Evolutionary conservation across 495 filamentous ascomycete species (phyloP), one percentile per base, ranked within the genome.

Genomic region (Aspergillus haitiensis): DNA sequence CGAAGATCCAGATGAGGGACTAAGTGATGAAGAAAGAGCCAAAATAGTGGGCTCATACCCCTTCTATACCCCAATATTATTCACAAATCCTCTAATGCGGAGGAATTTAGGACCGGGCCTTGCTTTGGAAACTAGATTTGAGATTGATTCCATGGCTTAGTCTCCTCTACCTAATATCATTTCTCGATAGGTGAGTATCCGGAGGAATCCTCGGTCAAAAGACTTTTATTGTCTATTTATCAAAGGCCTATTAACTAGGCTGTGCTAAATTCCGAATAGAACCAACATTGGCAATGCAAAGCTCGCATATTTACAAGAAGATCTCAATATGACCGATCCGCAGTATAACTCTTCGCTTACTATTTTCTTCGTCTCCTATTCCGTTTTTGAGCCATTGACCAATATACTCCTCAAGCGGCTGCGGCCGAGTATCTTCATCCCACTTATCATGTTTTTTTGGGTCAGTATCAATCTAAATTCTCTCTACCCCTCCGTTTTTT

Each of bases 311-410:
- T 77, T 97, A 2, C 61, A 81, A n/a, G 70, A 77, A 11, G 82
- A 87, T 58, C 78, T 96, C 3, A 42, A 76, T 31, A 85, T 96
- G 77, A 83, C 79, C 5, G 73, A 82, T 40, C 73, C 78, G 16
- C 84, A 93, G 67, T 97, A 92, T 74, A 95, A 93, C 69, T 80
- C 81, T 9, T 78, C 86, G 5, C 81, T 97, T 1, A 87, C 88
- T 37, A 88, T 96, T 66, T 97, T 97, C 75, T 98, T 97, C 78
- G 82, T 96, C 31, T 95, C 91, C 18, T 98, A 98, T 72, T 81
- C 90, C 39, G 73, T 92, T 40, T 90, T 92, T 59, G 93, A 97
- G 78, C 92, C 92, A 0, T 60, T 93, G 36, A 95, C 92, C 44
- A 97, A 98, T 70, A 72, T 97, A 51, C 73, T 98, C 18, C 84